Conservation (phyloP, 129 eudicot species). For the Flaveria sonorensis region DNA sequence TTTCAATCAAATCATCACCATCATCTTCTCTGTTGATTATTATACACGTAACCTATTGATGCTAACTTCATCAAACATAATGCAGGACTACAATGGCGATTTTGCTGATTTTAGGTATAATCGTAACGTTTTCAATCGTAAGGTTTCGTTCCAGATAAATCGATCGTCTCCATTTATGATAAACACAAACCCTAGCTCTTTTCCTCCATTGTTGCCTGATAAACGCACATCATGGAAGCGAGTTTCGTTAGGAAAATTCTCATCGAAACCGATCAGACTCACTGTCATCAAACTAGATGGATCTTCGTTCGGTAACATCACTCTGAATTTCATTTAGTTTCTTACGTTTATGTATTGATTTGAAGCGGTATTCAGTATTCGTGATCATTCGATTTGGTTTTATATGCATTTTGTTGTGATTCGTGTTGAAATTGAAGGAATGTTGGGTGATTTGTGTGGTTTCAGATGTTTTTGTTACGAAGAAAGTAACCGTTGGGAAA, state of each 20-base stretch:
- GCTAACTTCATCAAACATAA: too few species aligned
- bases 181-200: background rate
- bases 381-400: background rate
- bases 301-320: conserved; percentile 57
- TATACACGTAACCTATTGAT: too few species aligned
- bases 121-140: conserved; percentile 17
- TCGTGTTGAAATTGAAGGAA: background rate
- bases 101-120: background rate
- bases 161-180: conserved; percentile 38
- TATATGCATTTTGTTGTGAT: too few species aligned
- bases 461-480: conserved; percentile 57
- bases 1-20: too few species aligned
- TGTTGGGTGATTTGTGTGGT: background rate
- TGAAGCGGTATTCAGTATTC: background rate
- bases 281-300: conserved; percentile 73
- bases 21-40: too few species aligned
- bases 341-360: too few species aligned
- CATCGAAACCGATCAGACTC: conserved; percentile 57
- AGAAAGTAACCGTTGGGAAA: conserved; percentile 61
- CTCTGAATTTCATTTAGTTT: too few species aligned
- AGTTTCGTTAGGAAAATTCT: conserved; percentile 52
- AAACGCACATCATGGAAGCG: conserved; percentile 46
- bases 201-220: conserved; percentile 31
- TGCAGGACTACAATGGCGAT: conserved; percentile 23
- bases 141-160: conserved; percentile 24